Conservation (phyloP, 495 filamentous ascomycete species). For the Mycothermus thermophilus region DNA sequence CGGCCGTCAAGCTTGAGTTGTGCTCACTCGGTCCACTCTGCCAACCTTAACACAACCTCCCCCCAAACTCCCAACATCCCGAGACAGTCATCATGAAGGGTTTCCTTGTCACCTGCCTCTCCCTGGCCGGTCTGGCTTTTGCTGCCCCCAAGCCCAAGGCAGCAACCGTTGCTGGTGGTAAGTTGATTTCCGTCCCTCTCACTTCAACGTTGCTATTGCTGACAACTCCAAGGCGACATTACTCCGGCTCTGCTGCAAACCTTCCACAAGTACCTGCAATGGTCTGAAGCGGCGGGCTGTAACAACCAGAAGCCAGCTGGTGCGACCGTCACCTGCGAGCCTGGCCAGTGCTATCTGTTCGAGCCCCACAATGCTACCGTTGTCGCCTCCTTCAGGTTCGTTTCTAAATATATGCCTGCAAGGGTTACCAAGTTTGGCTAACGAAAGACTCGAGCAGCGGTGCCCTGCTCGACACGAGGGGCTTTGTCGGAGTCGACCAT, state of each 20-base stretch:
- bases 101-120: constrained; percentile 6
- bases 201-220: too few relatives aligned
- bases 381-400: constrained; percentile 48
- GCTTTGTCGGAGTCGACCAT: constrained; percentile 54
- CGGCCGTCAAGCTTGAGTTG: too few relatives aligned
- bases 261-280: constrained; percentile 54
- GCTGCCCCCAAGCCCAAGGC: constrained; percentile 6
- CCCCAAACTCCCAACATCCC: too few relatives aligned
- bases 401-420: neutral
- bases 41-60: too few relatives aligned
- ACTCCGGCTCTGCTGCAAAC: too few relatives aligned
- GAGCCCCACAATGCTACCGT: constrained; percentile 40
- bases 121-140: constrained; percentile 7
- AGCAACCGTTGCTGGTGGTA: too few relatives aligned
- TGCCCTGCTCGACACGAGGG: constrained; percentile 45
- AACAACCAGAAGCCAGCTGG: constrained; percentile 36
- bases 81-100: constrained; percentile 13
- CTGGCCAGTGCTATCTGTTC: constrained; percentile 45
- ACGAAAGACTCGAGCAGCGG: constrained; percentile 28
- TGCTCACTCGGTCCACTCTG: too few relatives aligned
- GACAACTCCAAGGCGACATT: too few relatives aligned
- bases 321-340: constrained; percentile 42
- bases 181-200: too few relatives aligned
- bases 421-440: neutral
- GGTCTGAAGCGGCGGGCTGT: constrained; percentile 58